A percentile compares a stretch with the other conserved stretches of the same genome.
These are phyloP conservation scores for Elasticomyces elasticus DNA, from an alignment of 495 filamentous ascomycete genomes.

Conservation along the genomic window DNA sequence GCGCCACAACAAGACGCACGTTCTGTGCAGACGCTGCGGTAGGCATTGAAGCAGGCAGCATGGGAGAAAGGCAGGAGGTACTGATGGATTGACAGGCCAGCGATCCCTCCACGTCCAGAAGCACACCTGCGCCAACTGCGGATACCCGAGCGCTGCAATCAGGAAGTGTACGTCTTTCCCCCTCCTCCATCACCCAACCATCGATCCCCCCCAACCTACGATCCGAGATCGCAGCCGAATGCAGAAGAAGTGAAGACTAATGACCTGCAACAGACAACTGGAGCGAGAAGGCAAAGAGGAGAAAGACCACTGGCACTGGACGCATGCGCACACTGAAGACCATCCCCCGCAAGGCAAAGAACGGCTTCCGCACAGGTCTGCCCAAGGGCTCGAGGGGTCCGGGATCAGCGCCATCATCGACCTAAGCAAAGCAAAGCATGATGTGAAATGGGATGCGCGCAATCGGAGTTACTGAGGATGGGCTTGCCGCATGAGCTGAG, in stretches of 20 bases:
- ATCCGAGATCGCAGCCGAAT: background rate
- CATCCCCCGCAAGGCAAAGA: slow-evolving; percentile 82
- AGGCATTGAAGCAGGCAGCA: slow-evolving; percentile 13
- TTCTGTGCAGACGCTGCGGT: slow-evolving; percentile 99
- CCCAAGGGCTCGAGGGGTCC: slow-evolving; percentile 77
- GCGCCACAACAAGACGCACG: slow-evolving; percentile 99
- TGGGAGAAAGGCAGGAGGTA: slow-evolving; percentile 20
- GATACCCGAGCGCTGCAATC: slow-evolving; percentile 92
- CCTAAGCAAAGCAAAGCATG: slow-evolving; percentile 4
- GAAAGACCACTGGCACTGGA: slow-evolving; percentile 97
- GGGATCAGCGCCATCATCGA: background rate
- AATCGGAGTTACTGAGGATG: slow-evolving; percentile 8
- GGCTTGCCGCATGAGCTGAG: background rate
- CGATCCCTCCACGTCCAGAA: slow-evolving; percentile 99
- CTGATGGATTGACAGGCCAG: slow-evolving; percentile 50
- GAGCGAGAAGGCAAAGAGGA: slow-evolving; percentile 98
- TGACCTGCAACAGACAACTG: slow-evolving; percentile 68
- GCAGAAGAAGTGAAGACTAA: background rate
- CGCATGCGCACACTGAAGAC: slow-evolving; percentile 85
- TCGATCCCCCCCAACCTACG: background rate
- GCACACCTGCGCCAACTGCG: slow-evolving; percentile 93
- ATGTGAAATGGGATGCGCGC: background rate
- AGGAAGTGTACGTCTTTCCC: slow-evolving; percentile 98
- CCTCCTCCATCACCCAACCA: slow-evolving; percentile 3
- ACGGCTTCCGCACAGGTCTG: slow-evolving; percentile 85